A percentile compares a stretch with the other conserved stretches of the same genome.
phyloP scores from a whole-genome alignment of 257 asterid genomes.

The Nicotiana knightiana region DNA sequence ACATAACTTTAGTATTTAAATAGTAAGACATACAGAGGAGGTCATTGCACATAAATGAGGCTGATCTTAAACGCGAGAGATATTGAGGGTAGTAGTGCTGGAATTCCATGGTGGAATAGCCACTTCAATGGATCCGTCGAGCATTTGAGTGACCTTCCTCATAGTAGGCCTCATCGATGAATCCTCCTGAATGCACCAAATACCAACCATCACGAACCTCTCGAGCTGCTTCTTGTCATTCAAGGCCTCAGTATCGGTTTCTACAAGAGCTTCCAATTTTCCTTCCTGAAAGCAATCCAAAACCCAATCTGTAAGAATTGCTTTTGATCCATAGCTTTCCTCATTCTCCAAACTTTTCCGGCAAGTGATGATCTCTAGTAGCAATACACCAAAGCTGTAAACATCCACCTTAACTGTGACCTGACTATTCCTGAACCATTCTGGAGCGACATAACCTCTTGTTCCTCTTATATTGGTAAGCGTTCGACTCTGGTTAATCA shows the following conservation, averaged over 20 bases:
- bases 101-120: background rate
- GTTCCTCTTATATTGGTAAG: constrained; percentile 7
- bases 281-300: constrained; percentile 26
- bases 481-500: constrained; percentile 12
- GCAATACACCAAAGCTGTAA: constrained; percentile 33
- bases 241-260: constrained; percentile 19
- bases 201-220: constrained; percentile 20
- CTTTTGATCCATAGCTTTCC: constrained; percentile 4
- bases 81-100: no score
- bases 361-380: constrained; percentile 29
- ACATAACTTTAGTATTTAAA: no score
- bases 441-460: constrained; percentile 7
- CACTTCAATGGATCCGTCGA: constrained; percentile 30
- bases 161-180: constrained; percentile 26
- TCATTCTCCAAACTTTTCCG: constrained; percentile 5
- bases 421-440: constrained; percentile 9
- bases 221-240: constrained; percentile 15
- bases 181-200: constrained; percentile 39
- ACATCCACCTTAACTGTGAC: constrained; percentile 33
- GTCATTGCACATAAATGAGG: no score
- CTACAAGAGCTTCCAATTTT: constrained; percentile 14
- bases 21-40: no score
- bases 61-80: no score
- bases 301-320: constrained; percentile 20
- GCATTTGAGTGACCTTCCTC: constrained; percentile 27